Evolutionary conservation across 164 flowering plant genomes (phyloP).

Genomic region (Vitis riparia): DNA sequence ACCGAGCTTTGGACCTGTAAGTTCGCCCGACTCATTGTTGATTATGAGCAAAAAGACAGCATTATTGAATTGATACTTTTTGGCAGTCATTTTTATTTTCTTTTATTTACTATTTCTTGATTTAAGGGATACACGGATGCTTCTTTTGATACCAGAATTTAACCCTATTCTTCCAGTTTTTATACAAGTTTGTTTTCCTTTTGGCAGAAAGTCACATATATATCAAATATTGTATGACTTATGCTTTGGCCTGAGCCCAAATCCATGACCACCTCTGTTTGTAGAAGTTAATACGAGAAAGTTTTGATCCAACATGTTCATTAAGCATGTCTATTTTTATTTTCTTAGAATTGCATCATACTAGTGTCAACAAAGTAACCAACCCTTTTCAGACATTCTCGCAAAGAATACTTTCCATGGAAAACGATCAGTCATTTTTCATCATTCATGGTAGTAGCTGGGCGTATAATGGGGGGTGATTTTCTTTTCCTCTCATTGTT

Average conservation of each 20-base stretch:
- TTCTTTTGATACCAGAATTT: no score
- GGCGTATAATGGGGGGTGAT: not conserved
- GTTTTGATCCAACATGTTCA: not conserved
- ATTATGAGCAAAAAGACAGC: no score
- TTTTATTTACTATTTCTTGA: not conserved
- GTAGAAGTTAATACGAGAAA: not conserved
- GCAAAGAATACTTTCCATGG: no score
- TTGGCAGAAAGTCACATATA: no score
- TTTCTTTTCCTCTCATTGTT: constrained; percentile 7
- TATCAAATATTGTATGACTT: no score
- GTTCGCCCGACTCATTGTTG: constrained; percentile 7
- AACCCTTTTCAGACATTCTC: no score
- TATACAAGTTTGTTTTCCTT: no score
- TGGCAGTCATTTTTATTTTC: not conserved
- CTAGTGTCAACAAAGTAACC: no score
- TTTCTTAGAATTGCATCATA: not conserved
- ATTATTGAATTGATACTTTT: not conserved
- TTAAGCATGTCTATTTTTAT: not conserved
- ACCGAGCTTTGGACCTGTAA: constrained; percentile 61
- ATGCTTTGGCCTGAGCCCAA: no score
- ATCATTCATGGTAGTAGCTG: no score
- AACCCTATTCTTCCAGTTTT: no score
- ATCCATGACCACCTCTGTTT: not conserved
- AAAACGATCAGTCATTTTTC: no score
- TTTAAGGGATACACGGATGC: not conserved